Evolutionary conservation across 768 basidiomycete species (phyloP).

Genomic region (Naganishia onofrii): DNA sequence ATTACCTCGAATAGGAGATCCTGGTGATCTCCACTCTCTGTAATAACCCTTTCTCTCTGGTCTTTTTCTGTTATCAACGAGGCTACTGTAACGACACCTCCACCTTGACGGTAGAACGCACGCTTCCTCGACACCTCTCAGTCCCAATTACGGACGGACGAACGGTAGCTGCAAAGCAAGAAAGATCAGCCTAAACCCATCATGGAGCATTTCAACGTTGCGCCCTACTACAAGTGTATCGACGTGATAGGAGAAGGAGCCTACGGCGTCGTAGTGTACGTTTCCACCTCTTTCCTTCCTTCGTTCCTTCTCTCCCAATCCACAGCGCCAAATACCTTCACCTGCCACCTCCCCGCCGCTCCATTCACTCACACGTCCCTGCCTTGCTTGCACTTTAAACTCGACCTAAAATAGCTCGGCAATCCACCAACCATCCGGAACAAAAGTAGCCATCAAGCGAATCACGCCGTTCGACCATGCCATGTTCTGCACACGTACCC

Average conservation of each 20-base stretch:
- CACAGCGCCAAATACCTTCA: not conserved
- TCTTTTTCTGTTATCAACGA: too few relatives aligned
- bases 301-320: not conserved
- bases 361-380: too few relatives aligned
- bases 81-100: too few relatives aligned
- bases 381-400: too few relatives aligned
- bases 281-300: not conserved
- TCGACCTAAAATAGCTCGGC: constrained; percentile 60
- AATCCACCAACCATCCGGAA: constrained; percentile 75
- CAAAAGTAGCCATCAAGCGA: constrained; percentile 95
- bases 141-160: too few relatives aligned
- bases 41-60: too few relatives aligned
- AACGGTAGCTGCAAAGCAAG: too few relatives aligned
- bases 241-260: constrained; percentile 60
- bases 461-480: constrained; percentile 93
- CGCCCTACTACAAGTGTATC: constrained; percentile 40
- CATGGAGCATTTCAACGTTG: constrained; percentile 43
- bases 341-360: too few relatives aligned
- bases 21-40: too few relatives aligned
- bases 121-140: not conserved
- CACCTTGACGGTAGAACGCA: not conserved
- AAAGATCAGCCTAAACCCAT: not conserved
- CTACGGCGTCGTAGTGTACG: constrained; percentile 82
- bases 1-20: not conserved
- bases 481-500: constrained; percentile 84